Evolutionary conservation across 306 rosid species (phyloP).

Genomic region (Quercus variabilis): DNA sequence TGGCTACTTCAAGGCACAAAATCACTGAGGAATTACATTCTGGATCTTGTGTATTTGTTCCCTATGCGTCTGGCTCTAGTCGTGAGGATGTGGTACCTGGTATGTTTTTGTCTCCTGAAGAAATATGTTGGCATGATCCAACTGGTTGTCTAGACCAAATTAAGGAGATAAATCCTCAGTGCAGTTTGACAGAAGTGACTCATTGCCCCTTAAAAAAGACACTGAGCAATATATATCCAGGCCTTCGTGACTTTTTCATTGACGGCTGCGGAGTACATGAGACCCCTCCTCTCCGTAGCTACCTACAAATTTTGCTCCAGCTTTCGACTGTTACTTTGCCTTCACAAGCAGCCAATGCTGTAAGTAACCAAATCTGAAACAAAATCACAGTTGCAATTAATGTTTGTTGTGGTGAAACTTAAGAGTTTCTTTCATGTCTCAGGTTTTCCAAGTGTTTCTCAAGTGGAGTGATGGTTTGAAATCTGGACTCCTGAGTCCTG

Average conservation of each 20-base stretch:
- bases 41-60: constrained; percentile 78
- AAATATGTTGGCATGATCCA: constrained; percentile 80
- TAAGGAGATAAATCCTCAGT: constrained; percentile 35
- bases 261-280: constrained; percentile 62
- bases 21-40: constrained; percentile 53
- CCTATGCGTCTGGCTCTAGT: constrained; percentile 42
- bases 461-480: constrained; percentile 79
- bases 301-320: constrained; percentile 76
- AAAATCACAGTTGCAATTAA: constrained; percentile 9
- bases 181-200: constrained; percentile 26
- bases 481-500: constrained; percentile 54
- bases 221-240: constrained; percentile 57
- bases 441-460: constrained; percentile 76
- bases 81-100: constrained; percentile 62
- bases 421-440: constrained; percentile 20
- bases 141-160: constrained; percentile 55
- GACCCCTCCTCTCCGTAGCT: constrained; percentile 65
- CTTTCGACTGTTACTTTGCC: constrained; percentile 65
- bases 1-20: constrained; percentile 57
- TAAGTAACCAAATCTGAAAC: constrained; percentile 34
- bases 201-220: constrained; percentile 46
- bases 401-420: constrained; percentile 16
- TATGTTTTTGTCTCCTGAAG: constrained; percentile 50
- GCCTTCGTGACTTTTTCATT: constrained; percentile 74
- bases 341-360: constrained; percentile 65